Evolutionary conservation across 2,329 filamentous ascomycete species (phyloP), one percentile per base, ranked within the genome.

Genomic region (Camillea tinctor): DNA sequence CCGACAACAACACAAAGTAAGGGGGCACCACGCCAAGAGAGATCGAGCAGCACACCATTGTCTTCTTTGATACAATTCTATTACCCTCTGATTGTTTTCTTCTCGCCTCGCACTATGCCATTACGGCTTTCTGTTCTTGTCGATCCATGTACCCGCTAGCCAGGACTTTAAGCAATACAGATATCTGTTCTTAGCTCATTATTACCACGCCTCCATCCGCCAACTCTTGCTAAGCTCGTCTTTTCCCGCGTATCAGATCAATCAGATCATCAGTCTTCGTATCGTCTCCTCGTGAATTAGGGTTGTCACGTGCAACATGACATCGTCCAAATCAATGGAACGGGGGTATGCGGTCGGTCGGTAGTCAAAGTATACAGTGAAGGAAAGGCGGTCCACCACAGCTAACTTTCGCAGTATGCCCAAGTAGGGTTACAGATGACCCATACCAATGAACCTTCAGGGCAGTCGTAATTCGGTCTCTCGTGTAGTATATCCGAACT

Each of bases 201-300:
- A 44, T 44, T 44, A 44, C 11, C 61, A 62, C 30, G 61, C 54
- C 54, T 55, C 61, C 56, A 50, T 58, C 62, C 49, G 54, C 60
- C 23, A 21, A 15, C 17, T 11, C 51, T 11, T 17, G 4, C 51
- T 53, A 3, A 44, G 36, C 51, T 30, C 51, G 13, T 53, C 23
- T 22, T 8, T 19, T 19, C 21, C 19, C 56, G 59, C 61, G n/a
- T n/a, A n/a, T n/a, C n/a, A n/a, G n/a, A n/a, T n/a, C n/a, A n/a
- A 60, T 60, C 60, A 65, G 61, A 60, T 68, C 65, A 61, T 68
- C 62, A 65, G 66, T 60, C 53, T 63, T 64, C 60, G 57, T 65
- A 63, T 69, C 66, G 58, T 68, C 65, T 69, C 62, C 65, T 68
- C 65, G 65, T 68, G 64, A 66, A 68, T 67, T 67, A 65, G 62